Conservation (phyloP, 345 rosid species). For the Carallia brachiata region DNA sequence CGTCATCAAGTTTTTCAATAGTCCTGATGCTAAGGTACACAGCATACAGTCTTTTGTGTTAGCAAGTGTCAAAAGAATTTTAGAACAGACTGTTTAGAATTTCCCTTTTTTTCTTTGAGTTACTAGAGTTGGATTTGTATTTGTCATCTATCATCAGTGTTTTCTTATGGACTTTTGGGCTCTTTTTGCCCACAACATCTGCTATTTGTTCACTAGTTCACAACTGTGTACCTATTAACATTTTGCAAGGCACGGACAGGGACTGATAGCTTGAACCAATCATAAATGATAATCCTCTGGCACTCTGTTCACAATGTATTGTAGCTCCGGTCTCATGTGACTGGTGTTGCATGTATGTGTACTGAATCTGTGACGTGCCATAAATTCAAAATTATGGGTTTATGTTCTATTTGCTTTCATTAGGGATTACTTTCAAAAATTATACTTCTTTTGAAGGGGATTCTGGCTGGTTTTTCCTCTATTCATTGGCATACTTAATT, state of each 20-base stretch:
- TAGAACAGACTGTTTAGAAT: background rate
- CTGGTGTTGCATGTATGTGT: too few species aligned
- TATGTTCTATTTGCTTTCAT: background rate
- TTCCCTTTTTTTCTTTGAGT: background rate
- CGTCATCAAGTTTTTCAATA: constrained; percentile 78
- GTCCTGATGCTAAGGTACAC: constrained; percentile 63
- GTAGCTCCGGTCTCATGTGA: background rate
- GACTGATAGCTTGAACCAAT: too few species aligned
- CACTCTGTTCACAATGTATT: background rate
- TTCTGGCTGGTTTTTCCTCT: too few species aligned
- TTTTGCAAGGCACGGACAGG: too few species aligned
- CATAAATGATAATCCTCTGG: too few species aligned
- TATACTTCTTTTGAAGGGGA: too few species aligned
- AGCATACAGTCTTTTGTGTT: background rate
- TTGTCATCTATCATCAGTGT: background rate
- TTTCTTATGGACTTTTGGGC: background rate
- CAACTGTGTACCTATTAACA: too few species aligned
- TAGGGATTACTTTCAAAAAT: too few species aligned
- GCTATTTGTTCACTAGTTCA: too few species aligned
- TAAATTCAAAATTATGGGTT: background rate
- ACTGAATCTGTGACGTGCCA: background rate
- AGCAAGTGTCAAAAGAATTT: background rate
- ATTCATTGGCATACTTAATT: too few species aligned
- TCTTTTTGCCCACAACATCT: too few species aligned
- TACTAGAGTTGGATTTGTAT: background rate